Evolutionary conservation across 495 filamentous ascomycete species (phyloP), one percentile per base, ranked within the genome.

Genomic region (Zalerion maritima): DNA sequence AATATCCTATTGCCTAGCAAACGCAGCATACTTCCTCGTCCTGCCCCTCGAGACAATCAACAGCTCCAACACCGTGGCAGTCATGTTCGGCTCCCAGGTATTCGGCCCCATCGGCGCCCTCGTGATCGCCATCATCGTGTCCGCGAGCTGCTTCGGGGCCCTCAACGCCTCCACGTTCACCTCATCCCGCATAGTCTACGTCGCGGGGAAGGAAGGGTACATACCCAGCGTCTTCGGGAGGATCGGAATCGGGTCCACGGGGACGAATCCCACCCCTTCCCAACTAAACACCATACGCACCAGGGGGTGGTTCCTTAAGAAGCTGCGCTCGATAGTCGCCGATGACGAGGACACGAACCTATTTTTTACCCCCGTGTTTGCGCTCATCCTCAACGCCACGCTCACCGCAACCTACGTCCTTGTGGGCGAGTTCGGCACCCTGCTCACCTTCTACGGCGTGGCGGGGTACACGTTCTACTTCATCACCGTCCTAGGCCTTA

Each of bases 381-480:
- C 89, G 4, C 80, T 94, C 58, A 50, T 74, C 1, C 68, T 96
- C 40, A 96, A 94, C 49, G 64, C 68, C 20, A 31, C 47, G 1
- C 52, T 97, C 2, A 87, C 81, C 2, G 52, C 69, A 14, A 50
- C 62, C 10, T 97, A 96, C 49, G 72, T 94, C 31, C 36, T 77
- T 6, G 71, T 89, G 17, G 91, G 89, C 49, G 83, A 92, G 44
- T 97, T 97, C 49, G 64, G 70, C 14, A 94, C 87, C 3, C 69
- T 97, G 1, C 60, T 94, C 28, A 94, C 85, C 4, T 97, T 97
- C 55, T 94, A 93, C 55, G 89, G 91, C 17, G 89, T 97, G 0
- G 89, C 86, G 3, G 85, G 84, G 5, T 97, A 96, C 49, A 81
- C 77, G 0, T 96, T 96, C 49, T 97, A 97, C 56, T 97, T 97